Evolutionary conservation across 2,329 filamentous ascomycete genomes (phyloP).

Genomic region (Penicillium expansum): DNA sequence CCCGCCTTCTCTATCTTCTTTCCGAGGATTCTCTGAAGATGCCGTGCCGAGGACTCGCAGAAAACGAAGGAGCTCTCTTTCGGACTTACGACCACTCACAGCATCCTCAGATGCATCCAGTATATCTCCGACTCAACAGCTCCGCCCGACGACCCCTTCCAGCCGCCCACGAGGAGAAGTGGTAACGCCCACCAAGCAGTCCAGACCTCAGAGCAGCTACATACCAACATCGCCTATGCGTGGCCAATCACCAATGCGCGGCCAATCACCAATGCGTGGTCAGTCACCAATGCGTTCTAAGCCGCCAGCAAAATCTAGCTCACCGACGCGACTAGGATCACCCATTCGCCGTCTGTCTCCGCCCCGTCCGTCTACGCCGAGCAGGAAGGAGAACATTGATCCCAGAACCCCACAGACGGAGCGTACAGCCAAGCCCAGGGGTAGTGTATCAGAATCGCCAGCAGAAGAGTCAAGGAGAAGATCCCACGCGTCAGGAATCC

Average conservation of each 20-base stretch:
- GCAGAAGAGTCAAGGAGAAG: slow-evolving; percentile 44
- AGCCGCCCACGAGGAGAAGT: slow-evolving; percentile 28
- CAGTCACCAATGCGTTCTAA: slow-evolving; percentile 30
- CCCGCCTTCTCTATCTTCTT: slow-evolving; percentile 45
- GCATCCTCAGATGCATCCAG: slow-evolving; percentile 52
- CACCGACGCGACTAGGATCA: slow-evolving; percentile 31
- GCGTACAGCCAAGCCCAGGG: slow-evolving; percentile 32
- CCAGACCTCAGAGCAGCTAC: slow-evolving; percentile 32
- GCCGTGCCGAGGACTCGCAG: slow-evolving; percentile 53
- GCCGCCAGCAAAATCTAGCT: slow-evolving; percentile 33
- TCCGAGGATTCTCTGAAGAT: slow-evolving; percentile 52
- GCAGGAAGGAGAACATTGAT: slow-evolving; percentile 43
- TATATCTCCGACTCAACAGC: slow-evolving; percentile 31
- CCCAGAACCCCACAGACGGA: slow-evolving; percentile 35
- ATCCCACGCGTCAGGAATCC: slow-evolving; percentile 51
- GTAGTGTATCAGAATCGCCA: slow-evolving; percentile 35
- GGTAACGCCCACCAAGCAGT: slow-evolving; percentile 30
- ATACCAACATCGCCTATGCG: slow-evolving; percentile 30
- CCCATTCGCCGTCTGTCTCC: slow-evolving; percentile 34
- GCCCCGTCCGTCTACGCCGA: slow-evolving; percentile 34
- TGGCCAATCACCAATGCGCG: too few species aligned
- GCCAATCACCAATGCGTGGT: slow-evolving; percentile 24
- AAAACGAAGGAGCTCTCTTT: slow-evolving; percentile 88
- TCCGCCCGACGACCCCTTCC: slow-evolving; percentile 40
- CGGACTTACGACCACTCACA: slow-evolving; percentile 73